Conservation (phyloP, 2,329 filamentous ascomycete genomes). For the Boeremia exigua region DNA sequence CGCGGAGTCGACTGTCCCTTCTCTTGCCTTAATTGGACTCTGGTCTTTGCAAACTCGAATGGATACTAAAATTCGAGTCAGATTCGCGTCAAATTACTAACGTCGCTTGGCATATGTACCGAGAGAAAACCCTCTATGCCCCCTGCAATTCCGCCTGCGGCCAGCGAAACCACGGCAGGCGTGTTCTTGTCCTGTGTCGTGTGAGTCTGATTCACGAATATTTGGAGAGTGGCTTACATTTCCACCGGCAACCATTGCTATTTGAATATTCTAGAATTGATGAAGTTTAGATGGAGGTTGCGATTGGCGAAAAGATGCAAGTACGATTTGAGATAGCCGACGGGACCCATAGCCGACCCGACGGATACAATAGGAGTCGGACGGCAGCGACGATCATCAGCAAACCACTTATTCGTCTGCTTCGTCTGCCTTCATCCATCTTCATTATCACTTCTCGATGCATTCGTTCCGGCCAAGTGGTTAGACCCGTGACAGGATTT, state of each 20-base stretch:
- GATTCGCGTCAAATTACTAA: not conserved
- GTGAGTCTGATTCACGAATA: conserved; percentile 3
- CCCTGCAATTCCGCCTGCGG: conserved; percentile 48
- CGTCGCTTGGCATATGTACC: conserved; percentile 26
- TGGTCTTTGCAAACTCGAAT: conserved; percentile 72
- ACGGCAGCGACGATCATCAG: not conserved
- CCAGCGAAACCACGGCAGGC: conserved; percentile 47
- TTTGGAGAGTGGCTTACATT: conserved; percentile 23
- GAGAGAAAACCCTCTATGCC: conserved; percentile 48
- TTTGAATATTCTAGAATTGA: not conserved
- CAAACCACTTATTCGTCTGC: not conserved
- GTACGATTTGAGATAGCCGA: conserved; percentile 9
- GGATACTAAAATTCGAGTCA: conserved; percentile 55
- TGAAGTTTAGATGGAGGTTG: conserved; percentile 2
- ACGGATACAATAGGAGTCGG: not conserved
- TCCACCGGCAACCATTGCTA: conserved; percentile 40
- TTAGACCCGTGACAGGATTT: too few species aligned
- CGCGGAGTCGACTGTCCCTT: conserved; percentile 53
- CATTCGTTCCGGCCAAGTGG: too few species aligned
- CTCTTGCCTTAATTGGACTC: conserved; percentile 61
- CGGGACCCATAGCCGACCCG: conserved; percentile 3
- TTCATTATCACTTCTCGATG: not conserved
- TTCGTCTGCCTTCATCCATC: not conserved
- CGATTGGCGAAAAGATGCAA: conserved; percentile 12
- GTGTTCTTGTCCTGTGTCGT: conserved; percentile 42